Percentiles rank a stretch among this genome's conserved stretches.
Evolutionary conservation across 2,329 filamentous ascomycete genomes (phyloP).

Genomic region (Celoporthe dispersa): DNA sequence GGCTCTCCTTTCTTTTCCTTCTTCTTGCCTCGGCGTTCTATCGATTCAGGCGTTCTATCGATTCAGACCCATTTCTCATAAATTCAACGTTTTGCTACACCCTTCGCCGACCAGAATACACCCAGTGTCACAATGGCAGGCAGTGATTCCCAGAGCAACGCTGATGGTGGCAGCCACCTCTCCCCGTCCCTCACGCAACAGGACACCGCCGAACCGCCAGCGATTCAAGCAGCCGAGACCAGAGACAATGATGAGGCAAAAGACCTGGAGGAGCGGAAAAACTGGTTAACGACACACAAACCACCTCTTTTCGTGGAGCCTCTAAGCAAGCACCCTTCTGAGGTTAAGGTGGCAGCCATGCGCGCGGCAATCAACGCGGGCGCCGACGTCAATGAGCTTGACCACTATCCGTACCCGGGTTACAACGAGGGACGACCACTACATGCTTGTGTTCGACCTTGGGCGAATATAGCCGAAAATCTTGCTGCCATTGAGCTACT

Average conservation of each 20-base stretch:
- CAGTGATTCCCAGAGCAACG: not conserved
- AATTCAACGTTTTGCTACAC: too few species aligned
- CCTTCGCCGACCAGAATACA: not conserved
- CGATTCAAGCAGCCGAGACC: not conserved
- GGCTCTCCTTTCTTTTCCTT: too few species aligned
- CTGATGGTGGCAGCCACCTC: not conserved
- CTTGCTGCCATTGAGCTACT: too few species aligned
- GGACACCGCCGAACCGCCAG: not conserved
- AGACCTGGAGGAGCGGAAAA: not conserved
- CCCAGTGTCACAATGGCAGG: not conserved
- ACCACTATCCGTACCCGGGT: not conserved
- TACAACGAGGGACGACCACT: not conserved
- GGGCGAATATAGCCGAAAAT: too few species aligned
- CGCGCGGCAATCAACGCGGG: not conserved
- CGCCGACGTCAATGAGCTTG: not conserved
- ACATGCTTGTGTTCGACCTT: too few species aligned
- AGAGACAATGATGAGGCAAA: not conserved
- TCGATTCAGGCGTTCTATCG: too few species aligned
- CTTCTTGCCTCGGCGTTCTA: too few species aligned
- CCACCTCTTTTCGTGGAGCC: not conserved
- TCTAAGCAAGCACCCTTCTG: not conserved
- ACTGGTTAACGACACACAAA: not conserved
- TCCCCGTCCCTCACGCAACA: not conserved
- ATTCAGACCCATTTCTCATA: too few species aligned
- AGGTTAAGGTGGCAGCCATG: not conserved